Percentiles rank a stretch among this genome's conserved stretches.
Evolutionary conservation across 164 flowering plant genomes (phyloP).

Genomic region (Protea cynaroides): DNA sequence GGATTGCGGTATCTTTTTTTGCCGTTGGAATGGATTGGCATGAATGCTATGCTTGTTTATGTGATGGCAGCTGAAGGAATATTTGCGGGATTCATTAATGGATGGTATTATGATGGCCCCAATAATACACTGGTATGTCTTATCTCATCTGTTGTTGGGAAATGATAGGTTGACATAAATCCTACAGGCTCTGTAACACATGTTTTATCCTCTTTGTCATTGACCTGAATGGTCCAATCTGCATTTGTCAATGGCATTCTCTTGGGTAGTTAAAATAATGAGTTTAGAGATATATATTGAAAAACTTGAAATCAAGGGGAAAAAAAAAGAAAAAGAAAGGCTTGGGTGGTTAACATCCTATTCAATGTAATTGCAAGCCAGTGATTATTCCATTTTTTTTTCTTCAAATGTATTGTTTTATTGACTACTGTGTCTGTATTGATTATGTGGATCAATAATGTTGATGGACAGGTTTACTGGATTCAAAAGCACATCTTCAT

Average conservation of each 20-base stretch:
- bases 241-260: too few relatives aligned
- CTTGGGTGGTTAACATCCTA: too few relatives aligned
- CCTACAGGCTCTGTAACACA: neutral
- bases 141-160: neutral
- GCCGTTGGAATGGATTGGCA: conserved; percentile 93
- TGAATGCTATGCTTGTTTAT: conserved; percentile 95
- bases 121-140: conserved; percentile 66
- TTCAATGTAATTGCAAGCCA: too few relatives aligned
- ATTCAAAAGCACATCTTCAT: conserved; percentile 76
- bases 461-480: conserved; percentile 70
- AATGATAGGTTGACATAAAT: neutral
- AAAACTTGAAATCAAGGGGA: too few relatives aligned
- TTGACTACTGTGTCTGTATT: neutral
- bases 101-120: conserved; percentile 82
- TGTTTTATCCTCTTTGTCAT: too few relatives aligned
- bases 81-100: conserved; percentile 83
- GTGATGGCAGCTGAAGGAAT: conserved; percentile 94
- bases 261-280: too few relatives aligned
- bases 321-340: too few relatives aligned
- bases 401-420: neutral
- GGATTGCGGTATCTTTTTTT: conserved; percentile 39
- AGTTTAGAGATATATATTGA: too few relatives aligned
- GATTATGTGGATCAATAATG: neutral
- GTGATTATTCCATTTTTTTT: neutral
- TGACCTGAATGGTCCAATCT: too few relatives aligned